Evolutionary conservation across 352 stramenopile genomes (phyloP), one percentile per base, ranked within the genome.

Genomic region (Nothophytophthora sp.): DNA sequence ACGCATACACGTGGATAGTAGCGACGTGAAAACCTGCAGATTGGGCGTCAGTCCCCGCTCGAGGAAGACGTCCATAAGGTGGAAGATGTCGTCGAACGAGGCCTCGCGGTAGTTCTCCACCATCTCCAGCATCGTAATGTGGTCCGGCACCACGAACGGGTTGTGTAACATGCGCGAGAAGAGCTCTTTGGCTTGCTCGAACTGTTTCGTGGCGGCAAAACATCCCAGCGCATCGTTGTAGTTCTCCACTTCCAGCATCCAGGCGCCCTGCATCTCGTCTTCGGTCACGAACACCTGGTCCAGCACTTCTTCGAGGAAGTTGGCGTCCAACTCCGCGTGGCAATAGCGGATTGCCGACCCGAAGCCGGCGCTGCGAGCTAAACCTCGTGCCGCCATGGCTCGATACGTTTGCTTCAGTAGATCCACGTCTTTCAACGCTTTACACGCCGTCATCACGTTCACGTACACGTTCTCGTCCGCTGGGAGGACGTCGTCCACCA

Each of bases 401-500:
- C 63, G 54, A 40, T 88, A 92, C 15, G 75, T 67, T 24, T 88
- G 56, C 22, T 69, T 70, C 18, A 90, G 78, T n/a, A 68, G 47
- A 12, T 42, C 43, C 1, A 51, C 50, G 47, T 92, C 68, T 1
- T 67, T 57, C 7, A 68, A 35, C 12, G 55, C 63, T 11, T 55
- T 52, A 24, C 67, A 76, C 12, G 79, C 73, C 51, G 86, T 87
- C 50, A 92, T 65, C 15, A 85, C 60, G 50, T 90, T 92, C 22
- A 92, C 77, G 54, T 80, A 86, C 12, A 92, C 83, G 44, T 90
- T 92, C 50, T 92, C 82, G 53, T 92, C 82, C n/a, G 50, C 60
- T 7, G 40, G 63, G 8, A 73, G 40, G 33, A 74, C 46, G 16
- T 62, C 43, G 47, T 70, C 53, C 33, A 55, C 51, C n/a, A 62